phyloP scores from a whole-genome alignment of 495 filamentous ascomycete species.

The Trichoderma gamsii region DNA sequence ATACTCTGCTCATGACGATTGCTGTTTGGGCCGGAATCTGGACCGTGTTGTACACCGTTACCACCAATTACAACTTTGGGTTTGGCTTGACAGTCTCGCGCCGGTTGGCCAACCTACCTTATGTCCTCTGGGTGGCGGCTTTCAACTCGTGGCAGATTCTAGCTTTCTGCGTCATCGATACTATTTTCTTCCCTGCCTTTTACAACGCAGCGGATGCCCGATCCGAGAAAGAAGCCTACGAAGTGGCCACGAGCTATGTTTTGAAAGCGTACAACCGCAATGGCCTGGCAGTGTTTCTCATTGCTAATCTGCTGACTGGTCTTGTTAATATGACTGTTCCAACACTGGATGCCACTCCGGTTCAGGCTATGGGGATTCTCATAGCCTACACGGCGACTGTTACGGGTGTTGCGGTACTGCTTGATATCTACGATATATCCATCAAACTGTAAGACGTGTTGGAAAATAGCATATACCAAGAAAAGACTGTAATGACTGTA shows the following conservation, averaged over 20 bases:
- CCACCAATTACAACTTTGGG: constrained; percentile 62
- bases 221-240: constrained; percentile 53
- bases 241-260: constrained; percentile 65
- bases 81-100: constrained; percentile 72
- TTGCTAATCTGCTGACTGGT: constrained; percentile 86
- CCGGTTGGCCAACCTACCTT: constrained; percentile 87
- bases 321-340: constrained; percentile 78
- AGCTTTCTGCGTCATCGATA: constrained; percentile 70
- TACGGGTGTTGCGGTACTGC: constrained; percentile 57
- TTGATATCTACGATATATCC: constrained; percentile 68
- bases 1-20: constrained; percentile 54
- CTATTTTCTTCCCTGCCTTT: constrained; percentile 64
- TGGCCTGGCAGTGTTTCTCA: constrained; percentile 77
- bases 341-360: constrained; percentile 62
- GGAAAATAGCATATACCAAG: not conserved
- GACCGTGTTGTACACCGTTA: constrained; percentile 58
- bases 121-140: constrained; percentile 81
- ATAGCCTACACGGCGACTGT: constrained; percentile 62
- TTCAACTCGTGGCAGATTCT: constrained; percentile 81
- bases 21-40: constrained; percentile 57
- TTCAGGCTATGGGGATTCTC: constrained; percentile 65
- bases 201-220: constrained; percentile 48
- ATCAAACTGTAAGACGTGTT: constrained; percentile 56
- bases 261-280: constrained; percentile 82
- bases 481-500: not conserved